Base-by-base conservation (phyloP, 495 filamentous ascomycete genomes). In the Aspergillus carlsbadensis region DNA sequence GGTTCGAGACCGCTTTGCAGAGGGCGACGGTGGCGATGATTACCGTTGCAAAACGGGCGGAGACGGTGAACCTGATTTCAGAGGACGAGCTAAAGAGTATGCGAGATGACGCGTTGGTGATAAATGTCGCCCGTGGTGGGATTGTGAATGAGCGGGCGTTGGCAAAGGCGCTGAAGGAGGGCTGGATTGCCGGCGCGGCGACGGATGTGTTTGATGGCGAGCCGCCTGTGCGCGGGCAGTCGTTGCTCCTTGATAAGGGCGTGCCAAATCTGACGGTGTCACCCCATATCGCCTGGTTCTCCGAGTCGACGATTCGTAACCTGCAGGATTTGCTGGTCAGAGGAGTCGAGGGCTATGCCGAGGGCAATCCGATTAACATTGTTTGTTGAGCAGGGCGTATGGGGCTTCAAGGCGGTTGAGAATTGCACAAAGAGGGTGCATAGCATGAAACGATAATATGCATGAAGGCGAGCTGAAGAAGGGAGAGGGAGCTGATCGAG, bases 121-220 rank as follows among this genome's bases (percentile, higher is more conserved):
- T 85, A 45, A 85, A 87, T 61, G 75, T 84, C 37, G 74, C 78
- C 6, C 69, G 83, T 3, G 83, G 83, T 3, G 83, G 82, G 0
- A 79, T 85, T 52, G 78, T 86, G 6, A 73, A 84, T 49, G 83
- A 87, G 58, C 39, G 46, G 4, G 80, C 76, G 0, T 58, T 85
- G 0, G 64, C 78, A 1, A 56, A 67, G 5, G 82, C 80, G 7
- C 60, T 84, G 18, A 67, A 58, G 44, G 56, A 73, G 4, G 65
- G 69, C 3, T 60, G 62, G 53, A 82, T 85, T 17, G 72, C 68
- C 0, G 83, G 81, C 3, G 78, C 79, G 6, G 81, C 72, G 0
- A 76, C 74, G 6, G 84, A 87, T 69, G 82, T 84, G 0, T 83
- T 76, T 52, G 62, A 62, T 17, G 66, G 67, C 22, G 83, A 87